phyloP scores from a whole-genome alignment of 257 asterid species.

The Linaria vulgaris region DNA sequence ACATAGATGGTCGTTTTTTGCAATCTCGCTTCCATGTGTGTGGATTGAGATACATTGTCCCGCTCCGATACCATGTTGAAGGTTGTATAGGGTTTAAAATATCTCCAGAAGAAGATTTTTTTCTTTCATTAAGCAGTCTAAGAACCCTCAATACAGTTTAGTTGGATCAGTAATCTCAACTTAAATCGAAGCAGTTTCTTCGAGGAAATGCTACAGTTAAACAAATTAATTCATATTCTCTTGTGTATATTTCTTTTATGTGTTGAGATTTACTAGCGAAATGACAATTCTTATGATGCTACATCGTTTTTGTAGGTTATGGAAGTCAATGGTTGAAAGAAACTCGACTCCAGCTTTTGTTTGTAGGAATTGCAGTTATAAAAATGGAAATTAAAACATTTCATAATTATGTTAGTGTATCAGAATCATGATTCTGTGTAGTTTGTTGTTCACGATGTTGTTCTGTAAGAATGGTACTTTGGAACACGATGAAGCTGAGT shows the following conservation, averaged over 20 bases:
- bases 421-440: conserved; percentile 13
- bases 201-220: not conserved
- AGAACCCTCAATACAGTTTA: too few relatives aligned
- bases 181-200: too few relatives aligned
- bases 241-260: too few relatives aligned
- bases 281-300: conserved; percentile 8
- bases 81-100: too few relatives aligned
- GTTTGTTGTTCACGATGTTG: conserved; percentile 17
- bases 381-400: not conserved
- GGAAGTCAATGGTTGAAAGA: conserved; percentile 23
- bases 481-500: conserved; percentile 18
- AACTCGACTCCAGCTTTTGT: conserved; percentile 1
- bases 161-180: too few relatives aligned
- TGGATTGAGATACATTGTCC: too few relatives aligned
- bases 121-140: too few relatives aligned
- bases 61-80: too few relatives aligned
- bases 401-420: conserved; percentile 11
- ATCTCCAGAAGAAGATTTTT: too few relatives aligned
- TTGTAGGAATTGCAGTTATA: conserved; percentile 23
- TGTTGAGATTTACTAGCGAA: not conserved
- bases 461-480: conserved; percentile 3
- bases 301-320: conserved; percentile 11
- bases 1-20: not conserved
- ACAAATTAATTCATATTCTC: not conserved
- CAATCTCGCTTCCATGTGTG: too few relatives aligned